phyloP scores from a whole-genome alignment of 352 stramenopile genomes.

The Globisporangium recalcitrans region DNA sequence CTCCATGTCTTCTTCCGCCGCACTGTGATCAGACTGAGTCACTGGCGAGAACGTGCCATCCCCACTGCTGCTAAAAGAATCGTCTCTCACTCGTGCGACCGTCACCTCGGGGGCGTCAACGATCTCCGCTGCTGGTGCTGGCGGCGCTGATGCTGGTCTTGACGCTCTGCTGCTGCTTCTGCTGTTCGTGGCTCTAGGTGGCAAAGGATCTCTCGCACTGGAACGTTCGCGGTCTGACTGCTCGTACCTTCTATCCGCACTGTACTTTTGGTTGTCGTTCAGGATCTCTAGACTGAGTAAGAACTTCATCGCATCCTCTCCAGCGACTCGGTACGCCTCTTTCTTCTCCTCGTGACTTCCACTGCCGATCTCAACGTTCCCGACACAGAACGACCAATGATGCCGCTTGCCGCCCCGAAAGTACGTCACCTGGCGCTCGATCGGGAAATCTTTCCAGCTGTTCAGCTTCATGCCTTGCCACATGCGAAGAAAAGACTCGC shows the following conservation, averaged over 20 bases:
- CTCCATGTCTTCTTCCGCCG: slow-evolving; percentile 16
- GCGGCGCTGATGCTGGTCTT: background rate
- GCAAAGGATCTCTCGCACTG: background rate
- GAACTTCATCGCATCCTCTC: slow-evolving; percentile 37
- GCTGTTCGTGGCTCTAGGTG: background rate
- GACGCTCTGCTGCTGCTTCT: background rate
- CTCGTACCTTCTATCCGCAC: background rate
- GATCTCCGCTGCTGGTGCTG: slow-evolving; percentile 1
- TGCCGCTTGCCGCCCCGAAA: slow-evolving; percentile 40
- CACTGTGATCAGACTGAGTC: slow-evolving; percentile 13
- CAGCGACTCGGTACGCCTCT: slow-evolving; percentile 42
- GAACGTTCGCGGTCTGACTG: background rate
- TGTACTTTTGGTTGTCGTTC: slow-evolving; percentile 7
- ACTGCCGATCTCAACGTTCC: slow-evolving; percentile 65
- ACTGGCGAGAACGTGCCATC: slow-evolving; percentile 13
- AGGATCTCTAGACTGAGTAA: slow-evolving; percentile 25
- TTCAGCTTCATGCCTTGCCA: slow-evolving; percentile 50
- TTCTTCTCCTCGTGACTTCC: slow-evolving; percentile 52
- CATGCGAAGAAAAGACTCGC: slow-evolving; percentile 40
- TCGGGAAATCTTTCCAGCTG: slow-evolving; percentile 23
- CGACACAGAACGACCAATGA: slow-evolving; percentile 60
- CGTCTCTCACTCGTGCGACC: slow-evolving; percentile 4
- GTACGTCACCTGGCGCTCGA: slow-evolving; percentile 44
- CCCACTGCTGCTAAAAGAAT: slow-evolving; percentile 6
- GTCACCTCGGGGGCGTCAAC: slow-evolving; percentile 8